phyloP scores from a whole-genome alignment of 768 basidiomycete genomes.

The Steccherinum ochraceum region DNA sequence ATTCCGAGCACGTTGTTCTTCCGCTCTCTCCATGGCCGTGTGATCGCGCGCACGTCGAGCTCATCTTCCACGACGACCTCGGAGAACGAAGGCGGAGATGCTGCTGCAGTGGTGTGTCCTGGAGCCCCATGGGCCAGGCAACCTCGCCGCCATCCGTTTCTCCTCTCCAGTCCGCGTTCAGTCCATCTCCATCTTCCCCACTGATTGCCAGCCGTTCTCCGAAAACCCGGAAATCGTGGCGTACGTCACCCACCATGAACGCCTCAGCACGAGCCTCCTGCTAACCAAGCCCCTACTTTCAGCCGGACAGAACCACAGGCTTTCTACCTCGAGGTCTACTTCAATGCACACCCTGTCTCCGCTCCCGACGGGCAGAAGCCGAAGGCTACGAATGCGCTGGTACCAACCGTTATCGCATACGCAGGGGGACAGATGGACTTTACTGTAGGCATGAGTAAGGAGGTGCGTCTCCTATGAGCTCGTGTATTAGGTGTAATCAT shows the following conservation, averaged over 20 bases:
- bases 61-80: neutral
- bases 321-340: slow-evolving; percentile 69
- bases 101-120: slow-evolving; percentile 69
- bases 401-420: slow-evolving; percentile 67
- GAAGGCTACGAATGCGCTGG: slow-evolving; percentile 63
- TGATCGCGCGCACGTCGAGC: neutral
- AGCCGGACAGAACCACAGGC: slow-evolving; percentile 69
- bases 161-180: slow-evolving; percentile 60
- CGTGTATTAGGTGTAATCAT: slow-evolving; percentile 4
- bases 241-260: slow-evolving; percentile 30
- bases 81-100: slow-evolving; percentile 11
- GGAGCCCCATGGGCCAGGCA: slow-evolving; percentile 47
- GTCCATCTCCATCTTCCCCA: slow-evolving; percentile 65
- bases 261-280: neutral
- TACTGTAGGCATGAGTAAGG: slow-evolving; percentile 59
- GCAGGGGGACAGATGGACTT: slow-evolving; percentile 64
- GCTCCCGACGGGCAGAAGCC: slow-evolving; percentile 46
- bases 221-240: slow-evolving; percentile 55
- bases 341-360: slow-evolving; percentile 58
- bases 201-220: slow-evolving; percentile 53
- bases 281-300: slow-evolving; percentile 8
- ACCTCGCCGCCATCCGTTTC: slow-evolving; percentile 69
- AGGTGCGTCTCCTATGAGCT: slow-evolving; percentile 37
- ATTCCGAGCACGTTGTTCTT: no score
- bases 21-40: neutral